Evolutionary conservation across 345 rosid genomes (phyloP), one percentile per base, ranked within the genome.

Genomic region (Ailanthus altissimus): DNA sequence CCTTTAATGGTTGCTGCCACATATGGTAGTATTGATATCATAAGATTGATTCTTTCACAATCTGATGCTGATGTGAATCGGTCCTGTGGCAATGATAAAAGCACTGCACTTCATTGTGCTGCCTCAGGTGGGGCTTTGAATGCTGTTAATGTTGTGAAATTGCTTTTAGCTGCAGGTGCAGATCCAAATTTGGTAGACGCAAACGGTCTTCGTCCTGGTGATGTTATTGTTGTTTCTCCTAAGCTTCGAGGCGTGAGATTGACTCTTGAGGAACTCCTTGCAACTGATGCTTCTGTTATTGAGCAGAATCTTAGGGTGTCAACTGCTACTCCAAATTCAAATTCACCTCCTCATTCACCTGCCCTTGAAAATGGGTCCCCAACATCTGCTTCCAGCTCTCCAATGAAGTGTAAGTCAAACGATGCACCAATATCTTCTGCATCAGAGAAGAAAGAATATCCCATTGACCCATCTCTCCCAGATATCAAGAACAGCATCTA

Each of bases 1-100:
- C 97, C 98, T 2, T 83, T 95, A 78, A 95, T 95, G 99, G 98
- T 95, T 36, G 94, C 99, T 76, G 90, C 99, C 43, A 92, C 92
- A 6, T 95, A 89, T 61, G 99, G 99, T 28, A 91, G 97, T 63
- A 70, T 90, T 12, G 98, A 90, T 72, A 92, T 92, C 42, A 86
- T 93, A 36, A 93, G 83, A 72, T 77, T 90, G 70, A 90, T 95
- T 74, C 87, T 95, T 28, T 88, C 93, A 42, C 76, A 83, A 77
- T 89, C 94, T 0, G 92, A 83, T 79, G 93, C 90, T 56, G 93
- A 93, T 85, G 92, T 95, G 56, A 95, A 93, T 82, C 87, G 86
- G 0, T 59, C 86, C 58, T 93, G 92, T 9, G 92, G 98, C 32
- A 73, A 72, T 45, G 98, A 93, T 53, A 83, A 82, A 80, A 89